Evolutionary conservation across 2,329 filamentous ascomycete genomes (phyloP).

Genomic region (Fusarium incarnatum): DNA sequence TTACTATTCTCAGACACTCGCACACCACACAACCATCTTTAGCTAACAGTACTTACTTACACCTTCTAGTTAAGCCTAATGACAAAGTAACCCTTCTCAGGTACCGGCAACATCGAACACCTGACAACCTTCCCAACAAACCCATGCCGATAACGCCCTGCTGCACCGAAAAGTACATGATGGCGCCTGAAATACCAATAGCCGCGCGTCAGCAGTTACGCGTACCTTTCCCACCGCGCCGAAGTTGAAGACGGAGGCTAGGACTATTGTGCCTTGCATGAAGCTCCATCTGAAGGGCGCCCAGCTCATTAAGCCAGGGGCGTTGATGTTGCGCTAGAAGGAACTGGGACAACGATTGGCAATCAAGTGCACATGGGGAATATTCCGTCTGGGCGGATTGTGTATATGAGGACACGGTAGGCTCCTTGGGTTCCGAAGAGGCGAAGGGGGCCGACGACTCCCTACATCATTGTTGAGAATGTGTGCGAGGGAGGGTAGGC

Average conservation of each 20-base stretch:
- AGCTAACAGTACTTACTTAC: slow-evolving; percentile 4
- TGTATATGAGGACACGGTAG: slow-evolving; percentile 37
- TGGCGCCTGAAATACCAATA: slow-evolving; percentile 44
- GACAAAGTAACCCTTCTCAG: slow-evolving; percentile 35
- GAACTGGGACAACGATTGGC: slow-evolving; percentile 38
- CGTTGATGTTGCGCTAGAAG: slow-evolving; percentile 41
- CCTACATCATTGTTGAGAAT: slow-evolving; percentile 73
- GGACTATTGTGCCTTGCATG: slow-evolving; percentile 41
- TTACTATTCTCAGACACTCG: slow-evolving; percentile 21
- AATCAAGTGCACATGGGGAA: slow-evolving; percentile 39
- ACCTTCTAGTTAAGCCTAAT: slow-evolving; percentile 35
- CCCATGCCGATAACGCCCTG: slow-evolving; percentile 9
- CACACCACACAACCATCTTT: not conserved
- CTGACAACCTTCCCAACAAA: slow-evolving; percentile 17
- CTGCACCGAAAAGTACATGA: slow-evolving; percentile 47
- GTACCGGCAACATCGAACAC: slow-evolving; percentile 40
- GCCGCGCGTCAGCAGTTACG: slow-evolving; percentile 46
- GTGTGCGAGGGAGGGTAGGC: slow-evolving; percentile 60
- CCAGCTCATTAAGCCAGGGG: slow-evolving; percentile 43
- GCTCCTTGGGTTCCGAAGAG: slow-evolving; percentile 60
- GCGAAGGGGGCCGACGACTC: slow-evolving; percentile 72
- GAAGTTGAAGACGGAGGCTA: slow-evolving; percentile 46
- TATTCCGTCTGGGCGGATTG: slow-evolving; percentile 32
- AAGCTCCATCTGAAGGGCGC: slow-evolving; percentile 46
- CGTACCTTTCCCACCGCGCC: slow-evolving; percentile 47